Evolutionary conservation across 2,329 filamentous ascomycete genomes (phyloP).

Genomic region (Xylaria hypoxylon): DNA sequence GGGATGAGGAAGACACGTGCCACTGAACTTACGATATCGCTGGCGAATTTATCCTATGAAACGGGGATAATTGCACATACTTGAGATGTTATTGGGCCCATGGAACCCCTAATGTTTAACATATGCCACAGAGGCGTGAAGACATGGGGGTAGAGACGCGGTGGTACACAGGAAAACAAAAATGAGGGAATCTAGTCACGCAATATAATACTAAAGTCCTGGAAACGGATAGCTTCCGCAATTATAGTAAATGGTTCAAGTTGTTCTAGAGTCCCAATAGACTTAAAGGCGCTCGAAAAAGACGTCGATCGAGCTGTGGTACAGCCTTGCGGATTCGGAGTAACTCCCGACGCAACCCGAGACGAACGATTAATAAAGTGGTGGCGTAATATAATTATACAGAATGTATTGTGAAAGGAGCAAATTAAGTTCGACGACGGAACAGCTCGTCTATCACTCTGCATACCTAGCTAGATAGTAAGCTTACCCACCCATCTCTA

Average conservation of each 20-base stretch:
- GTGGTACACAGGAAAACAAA: not conserved
- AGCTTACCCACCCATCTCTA: conserved; percentile 12
- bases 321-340: not conserved
- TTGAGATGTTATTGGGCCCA: conserved; percentile 1
- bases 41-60: not conserved
- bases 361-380: not conserved
- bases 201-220: not conserved
- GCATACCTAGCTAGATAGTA: conserved; percentile 15
- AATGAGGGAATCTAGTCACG: not conserved
- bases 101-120: not conserved
- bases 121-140: not conserved
- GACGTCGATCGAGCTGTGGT: not conserved
- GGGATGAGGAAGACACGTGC: not conserved
- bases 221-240: not conserved
- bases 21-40: conserved; percentile 2
- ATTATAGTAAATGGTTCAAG: not conserved
- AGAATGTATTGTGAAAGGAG: too few species aligned
- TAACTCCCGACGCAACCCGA: not conserved
- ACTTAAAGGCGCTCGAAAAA: not conserved
- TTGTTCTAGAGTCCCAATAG: too few species aligned
- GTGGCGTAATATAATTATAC: not conserved
- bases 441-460: not conserved
- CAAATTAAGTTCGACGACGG: not conserved
- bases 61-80: not conserved
- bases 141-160: not conserved